A percentile compares a stretch with the other conserved stretches of the same genome.
These are phyloP conservation scores for Picea glauca DNA, from an alignment of 75 land plant genomes.

Conservation along the genomic window DNA sequence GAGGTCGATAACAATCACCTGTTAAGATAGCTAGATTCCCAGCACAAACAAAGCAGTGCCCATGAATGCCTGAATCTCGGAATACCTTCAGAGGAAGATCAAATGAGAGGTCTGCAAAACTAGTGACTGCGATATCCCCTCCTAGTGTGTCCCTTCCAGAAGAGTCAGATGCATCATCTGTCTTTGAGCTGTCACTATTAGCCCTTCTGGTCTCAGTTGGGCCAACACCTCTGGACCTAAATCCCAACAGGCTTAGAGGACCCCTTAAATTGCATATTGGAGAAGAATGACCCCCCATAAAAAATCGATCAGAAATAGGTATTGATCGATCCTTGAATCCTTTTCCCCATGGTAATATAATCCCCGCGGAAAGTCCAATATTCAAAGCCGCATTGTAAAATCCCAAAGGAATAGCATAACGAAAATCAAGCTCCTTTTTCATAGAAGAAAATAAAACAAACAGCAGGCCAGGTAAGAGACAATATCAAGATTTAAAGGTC, in stretches of 20 bases:
- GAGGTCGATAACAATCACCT: constrained; percentile 29
- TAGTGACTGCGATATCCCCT: constrained; percentile 86
- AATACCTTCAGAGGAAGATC: constrained; percentile 77
- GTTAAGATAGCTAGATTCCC: constrained; percentile 74
- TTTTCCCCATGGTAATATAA: constrained; percentile 76
- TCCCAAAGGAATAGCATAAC: constrained; percentile 84
- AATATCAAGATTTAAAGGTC: background rate
- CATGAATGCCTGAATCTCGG: constrained; percentile 83
- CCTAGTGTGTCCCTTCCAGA: constrained; percentile 72
- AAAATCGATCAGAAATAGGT: constrained; percentile 81
- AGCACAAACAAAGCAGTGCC: constrained; percentile 71
- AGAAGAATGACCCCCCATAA: constrained; percentile 85
- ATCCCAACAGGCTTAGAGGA: constrained; percentile 70
- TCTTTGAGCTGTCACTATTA: background rate
- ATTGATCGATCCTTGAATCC: constrained; percentile 54
- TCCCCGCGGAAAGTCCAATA: constrained; percentile 76
- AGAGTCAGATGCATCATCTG: constrained; percentile 18
- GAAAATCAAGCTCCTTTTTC: constrained; percentile 84
- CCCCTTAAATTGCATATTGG: constrained; percentile 75
- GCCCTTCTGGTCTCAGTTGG: constrained; percentile 61
- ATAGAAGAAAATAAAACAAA: constrained; percentile 1
- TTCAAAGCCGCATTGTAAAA: constrained; percentile 77
- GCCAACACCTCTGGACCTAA: constrained; percentile 83
- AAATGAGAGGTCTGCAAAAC: constrained; percentile 92
- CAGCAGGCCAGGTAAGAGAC: background rate